Base-by-base conservation (phyloP, 768 basidiomycete genomes). In the Panellus pusillus region DNA sequence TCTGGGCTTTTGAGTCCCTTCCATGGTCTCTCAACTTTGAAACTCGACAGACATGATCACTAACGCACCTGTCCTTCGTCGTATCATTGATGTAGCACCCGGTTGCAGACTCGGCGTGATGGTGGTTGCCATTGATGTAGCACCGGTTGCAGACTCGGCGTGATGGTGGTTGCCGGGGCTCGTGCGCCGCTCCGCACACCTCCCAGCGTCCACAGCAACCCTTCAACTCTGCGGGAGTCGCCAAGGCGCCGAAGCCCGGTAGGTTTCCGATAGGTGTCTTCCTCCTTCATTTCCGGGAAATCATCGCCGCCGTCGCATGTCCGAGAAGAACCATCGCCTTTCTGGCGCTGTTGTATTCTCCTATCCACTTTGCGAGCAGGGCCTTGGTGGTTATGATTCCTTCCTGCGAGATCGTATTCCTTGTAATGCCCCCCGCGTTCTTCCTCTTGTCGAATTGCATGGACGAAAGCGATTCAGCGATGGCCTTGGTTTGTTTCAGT, bases 221-320 rank as follows among this genome's bases (percentile, higher is more conserved):
- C 53, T 1, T 54, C 53, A 1, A 29, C 36, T 5, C 20, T 31
- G 2, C 32, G n/a, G 8, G 53, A 54, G 14, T 54, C 47, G 8
- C 53, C 53, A 0, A 54, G 47, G 12, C 48, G 46, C 1, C 53
- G 35, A 1, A 12, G 41, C 1, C 35, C 9, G 2, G 41, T 19
- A 4, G 54, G 44, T 15, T 50, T 50, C 36, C 44, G 11, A 1
- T 12, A 7, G 0, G 53, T 54, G 35, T 54, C 47, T 24, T 36
- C 24, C 9, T 42, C 53, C 27, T 28, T 17, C 8, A 54, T 41
- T 2, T 11, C n/a, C 17, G 53, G 53, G 27, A 44, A 54, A n/a
- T 49, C 42, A 0, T 1, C 42, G 14, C 35, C 53, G 6, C 11
- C n/a, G n/a, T 13, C 1, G 47, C 18, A 4, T 18, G 5, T 4